Evolutionary conservation across 805 yeast genomes (phyloP), one percentile per base, ranked within the genome.

Genomic region (Metschnikowia kofuensis): DNA sequence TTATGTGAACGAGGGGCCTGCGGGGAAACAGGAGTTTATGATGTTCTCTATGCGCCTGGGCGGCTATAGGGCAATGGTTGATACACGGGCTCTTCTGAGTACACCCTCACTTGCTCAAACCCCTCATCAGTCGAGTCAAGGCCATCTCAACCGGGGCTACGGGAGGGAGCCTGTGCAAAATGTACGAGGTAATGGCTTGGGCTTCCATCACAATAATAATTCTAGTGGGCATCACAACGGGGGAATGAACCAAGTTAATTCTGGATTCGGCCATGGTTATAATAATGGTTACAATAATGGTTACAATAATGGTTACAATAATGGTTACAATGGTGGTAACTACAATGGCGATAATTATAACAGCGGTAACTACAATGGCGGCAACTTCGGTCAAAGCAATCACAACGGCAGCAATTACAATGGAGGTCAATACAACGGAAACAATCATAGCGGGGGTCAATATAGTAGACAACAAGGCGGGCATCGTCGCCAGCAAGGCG

Each of bases 1-100:
- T 32, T 73, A 73, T 53, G 62, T 73, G 15, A 74, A 74, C 51
- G 56, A 51, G 7, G 78, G 78, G 0, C 77, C 78, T 1, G 61
- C 64, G 35, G 76, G 76, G 1, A 65, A 57, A 35, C 65, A 69
- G 44, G 45, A 56, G 1, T 67, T 58, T 52, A 59, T 61, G 59
- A 52, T 54, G 14, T 74, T 67, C 53, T 49, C 63, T 2, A 63
- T 67, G 64, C 65, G 76, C 47, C 53, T 60, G 16, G 76, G 77
- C 8, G 77, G 77, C 0, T 72, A 68, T 53, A 55, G 76, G 36
- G 49, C 73, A 1, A 56, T 62, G 45, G 38, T 61, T 28, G 49
- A 36, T 15, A 52, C 50, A 9, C 56, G 47, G 32, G 46, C 48
- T 13, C 48, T 42, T 27, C 42, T 42, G 15, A 32, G 38, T 27